Evolutionary conservation across 164 flowering plant genomes (phyloP).

Genomic region (Aristolochia fimbriata): DNA sequence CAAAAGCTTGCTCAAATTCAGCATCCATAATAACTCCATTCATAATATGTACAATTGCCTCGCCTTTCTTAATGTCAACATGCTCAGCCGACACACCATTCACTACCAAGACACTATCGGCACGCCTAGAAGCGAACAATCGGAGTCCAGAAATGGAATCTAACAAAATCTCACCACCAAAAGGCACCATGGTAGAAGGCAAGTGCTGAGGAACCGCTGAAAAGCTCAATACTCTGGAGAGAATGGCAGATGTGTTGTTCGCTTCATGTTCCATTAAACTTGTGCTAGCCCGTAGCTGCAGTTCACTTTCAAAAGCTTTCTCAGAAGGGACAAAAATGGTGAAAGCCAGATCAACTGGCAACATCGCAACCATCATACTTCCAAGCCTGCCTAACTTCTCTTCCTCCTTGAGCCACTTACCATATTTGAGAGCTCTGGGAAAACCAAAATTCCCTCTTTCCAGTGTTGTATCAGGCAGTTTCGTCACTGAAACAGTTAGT

Average conservation of each 20-base stretch:
- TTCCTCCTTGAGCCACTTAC: slow-evolving; percentile 9
- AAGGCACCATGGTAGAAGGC: slow-evolving; percentile 21
- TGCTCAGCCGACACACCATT: slow-evolving; percentile 41
- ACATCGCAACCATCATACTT: slow-evolving; percentile 65
- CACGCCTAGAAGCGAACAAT: slow-evolving; percentile 33
- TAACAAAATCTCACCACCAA: slow-evolving; percentile 27
- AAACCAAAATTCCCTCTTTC: slow-evolving; percentile 2
- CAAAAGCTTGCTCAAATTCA: slow-evolving; percentile 59
- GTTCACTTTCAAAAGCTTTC: slow-evolving; percentile 44
- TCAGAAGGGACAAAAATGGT: slow-evolving; percentile 76
- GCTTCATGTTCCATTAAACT: slow-evolving; percentile 24
- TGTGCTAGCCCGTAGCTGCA: slow-evolving; percentile 30
- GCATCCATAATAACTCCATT: slow-evolving; percentile 85
- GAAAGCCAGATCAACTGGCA: slow-evolving; percentile 75
- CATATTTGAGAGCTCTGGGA: slow-evolving; percentile 3
- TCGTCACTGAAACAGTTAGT: slow-evolving; percentile 29
- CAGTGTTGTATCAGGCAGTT: slow-evolving; percentile 38
- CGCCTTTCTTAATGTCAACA: slow-evolving; percentile 40
- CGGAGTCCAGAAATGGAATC: slow-evolving; percentile 67
- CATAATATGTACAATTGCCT: slow-evolving; percentile 66
- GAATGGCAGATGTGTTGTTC: slow-evolving; percentile 43
- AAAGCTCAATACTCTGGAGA: slow-evolving; percentile 64
- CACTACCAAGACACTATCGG: slow-evolving; percentile 37
- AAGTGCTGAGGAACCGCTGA: slow-evolving; percentile 55
- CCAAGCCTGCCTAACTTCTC: slow-evolving; percentile 47